Evolutionary conservation across 257 asterid genomes (phyloP).

Genomic region (Henckelia pumila): DNA sequence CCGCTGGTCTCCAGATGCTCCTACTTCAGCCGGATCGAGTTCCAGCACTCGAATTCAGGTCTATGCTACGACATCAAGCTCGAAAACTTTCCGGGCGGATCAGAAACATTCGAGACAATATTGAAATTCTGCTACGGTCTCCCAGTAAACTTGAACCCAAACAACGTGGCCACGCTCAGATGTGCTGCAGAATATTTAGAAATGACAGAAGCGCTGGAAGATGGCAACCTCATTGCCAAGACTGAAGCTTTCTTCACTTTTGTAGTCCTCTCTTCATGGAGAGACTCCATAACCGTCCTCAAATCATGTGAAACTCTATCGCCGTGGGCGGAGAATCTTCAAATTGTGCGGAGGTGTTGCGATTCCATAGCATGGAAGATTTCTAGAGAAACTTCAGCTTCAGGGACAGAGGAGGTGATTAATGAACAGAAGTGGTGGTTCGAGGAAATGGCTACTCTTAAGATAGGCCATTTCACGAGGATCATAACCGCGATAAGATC

Average conservation of each 20-base stretch:
- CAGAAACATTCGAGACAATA: conserved; percentile 59
- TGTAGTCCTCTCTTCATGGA: conserved; percentile 79
- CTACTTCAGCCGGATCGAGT: conserved; percentile 50
- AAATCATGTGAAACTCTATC: conserved; percentile 66
- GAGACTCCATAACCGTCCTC: conserved; percentile 59
- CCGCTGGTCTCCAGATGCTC: conserved; percentile 61
- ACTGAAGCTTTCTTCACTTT: conserved; percentile 78
- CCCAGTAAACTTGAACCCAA: conserved; percentile 48
- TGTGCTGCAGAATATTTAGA: conserved; percentile 80
- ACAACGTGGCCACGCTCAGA: conserved; percentile 63
- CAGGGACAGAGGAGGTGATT: conserved; percentile 29
- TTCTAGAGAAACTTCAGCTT: conserved; percentile 37
- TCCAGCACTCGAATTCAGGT: conserved; percentile 37
- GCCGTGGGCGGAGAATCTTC: conserved; percentile 86
- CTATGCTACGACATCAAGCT: conserved; percentile 44
- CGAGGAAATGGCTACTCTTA: conserved; percentile 53
- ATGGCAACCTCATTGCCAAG: conserved; percentile 72
- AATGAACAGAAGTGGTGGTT: conserved; percentile 65
- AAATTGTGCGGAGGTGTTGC: conserved; percentile 81
- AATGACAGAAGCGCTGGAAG: conserved; percentile 81
- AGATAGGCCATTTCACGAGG: conserved; percentile 65
- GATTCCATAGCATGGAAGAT: conserved; percentile 71
- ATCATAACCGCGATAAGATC: conserved; percentile 59
- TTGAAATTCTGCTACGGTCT: conserved; percentile 66
- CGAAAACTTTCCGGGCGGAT: conserved; percentile 75